phyloP scores from a whole-genome alignment of 2,329 filamentous ascomycete species.

The Arthrobotrys pseudoclavata region DNA sequence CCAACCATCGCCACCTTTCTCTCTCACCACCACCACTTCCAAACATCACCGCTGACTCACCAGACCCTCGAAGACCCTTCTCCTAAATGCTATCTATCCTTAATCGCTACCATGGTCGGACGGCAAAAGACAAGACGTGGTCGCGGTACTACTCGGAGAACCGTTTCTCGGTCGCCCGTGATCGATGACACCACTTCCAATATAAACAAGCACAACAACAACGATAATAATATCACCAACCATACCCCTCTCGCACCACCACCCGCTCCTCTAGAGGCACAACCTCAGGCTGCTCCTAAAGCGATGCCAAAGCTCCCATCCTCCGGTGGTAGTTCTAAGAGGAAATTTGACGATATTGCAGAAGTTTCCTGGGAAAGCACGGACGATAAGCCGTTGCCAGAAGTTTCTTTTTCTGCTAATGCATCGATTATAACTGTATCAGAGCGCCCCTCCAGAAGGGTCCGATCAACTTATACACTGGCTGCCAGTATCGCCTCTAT shows the following conservation, averaged over 20 bases:
- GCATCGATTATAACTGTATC: constrained; percentile 50
- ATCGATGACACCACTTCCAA: constrained; percentile 32
- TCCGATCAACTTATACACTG: constrained; percentile 48
- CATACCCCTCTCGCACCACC: constrained; percentile 44
- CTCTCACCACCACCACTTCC: neutral
- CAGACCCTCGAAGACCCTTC: neutral
- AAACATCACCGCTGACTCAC: neutral
- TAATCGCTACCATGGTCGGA: constrained; percentile 45
- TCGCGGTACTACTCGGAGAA: constrained; percentile 38
- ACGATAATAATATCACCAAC: constrained; percentile 3
- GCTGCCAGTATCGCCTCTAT: constrained; percentile 56
- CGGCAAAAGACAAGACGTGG: constrained; percentile 47
- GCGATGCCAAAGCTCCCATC: constrained; percentile 31
- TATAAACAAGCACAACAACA: neutral
- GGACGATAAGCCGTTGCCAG: constrained; percentile 34
- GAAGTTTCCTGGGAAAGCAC: constrained; percentile 39
- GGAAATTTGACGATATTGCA: constrained; percentile 53
- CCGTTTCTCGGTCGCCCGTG: constrained; percentile 39
- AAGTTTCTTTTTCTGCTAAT: constrained; percentile 49
- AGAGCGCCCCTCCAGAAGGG: constrained; percentile 48
- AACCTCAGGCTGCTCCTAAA: constrained; percentile 1
- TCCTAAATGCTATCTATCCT: constrained; percentile 32
- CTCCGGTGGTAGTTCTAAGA: constrained; percentile 28
- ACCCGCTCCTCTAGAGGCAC: neutral
- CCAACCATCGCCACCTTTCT: constrained; percentile 24